Percentiles rank a stretch among this genome's conserved stretches.
Evolutionary conservation across 352 stramenopile species (phyloP).

Genomic region (Pythium dissotocum): DNA sequence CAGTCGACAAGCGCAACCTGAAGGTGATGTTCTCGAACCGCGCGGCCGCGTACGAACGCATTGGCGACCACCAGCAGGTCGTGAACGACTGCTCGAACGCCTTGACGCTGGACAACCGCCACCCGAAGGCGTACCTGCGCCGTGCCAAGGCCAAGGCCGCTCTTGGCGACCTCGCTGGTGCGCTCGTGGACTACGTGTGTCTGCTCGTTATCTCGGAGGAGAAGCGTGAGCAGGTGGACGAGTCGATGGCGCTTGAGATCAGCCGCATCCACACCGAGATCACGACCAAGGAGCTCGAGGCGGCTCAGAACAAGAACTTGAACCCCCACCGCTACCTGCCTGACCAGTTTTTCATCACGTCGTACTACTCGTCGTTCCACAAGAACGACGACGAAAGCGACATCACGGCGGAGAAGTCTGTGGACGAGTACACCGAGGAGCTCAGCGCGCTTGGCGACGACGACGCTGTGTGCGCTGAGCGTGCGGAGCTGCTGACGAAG

Average conservation of each 20-base stretch:
- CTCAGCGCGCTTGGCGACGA: conserved; percentile 40
- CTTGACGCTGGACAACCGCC: conserved; percentile 62
- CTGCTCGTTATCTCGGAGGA: conserved; percentile 79
- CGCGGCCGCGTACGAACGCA: conserved; percentile 68
- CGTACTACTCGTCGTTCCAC: conserved; percentile 88
- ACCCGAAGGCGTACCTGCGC: conserved; percentile 77
- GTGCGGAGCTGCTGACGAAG: conserved; percentile 58
- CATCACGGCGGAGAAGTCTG: conserved; percentile 51
- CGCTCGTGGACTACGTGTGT: conserved; percentile 81
- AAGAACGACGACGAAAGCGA: conserved; percentile 77
- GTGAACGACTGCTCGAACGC: conserved; percentile 62
- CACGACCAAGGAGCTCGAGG: conserved; percentile 63
- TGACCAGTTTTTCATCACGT: conserved; percentile 84
- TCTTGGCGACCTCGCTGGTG: conserved; percentile 48
- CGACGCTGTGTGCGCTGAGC: conserved; percentile 36
- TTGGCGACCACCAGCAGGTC: conserved; percentile 65
- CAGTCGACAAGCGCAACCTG: conserved; percentile 69
- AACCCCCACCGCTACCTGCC: conserved; percentile 63
- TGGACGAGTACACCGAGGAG: conserved; percentile 55
- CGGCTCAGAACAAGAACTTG: conserved; percentile 58
- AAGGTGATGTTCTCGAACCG: conserved; percentile 89
- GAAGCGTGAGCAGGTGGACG: conserved; percentile 73
- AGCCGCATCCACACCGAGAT: conserved; percentile 76
- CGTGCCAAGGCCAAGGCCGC: conserved; percentile 68
- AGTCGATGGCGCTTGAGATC: conserved; percentile 68